Evolutionary conservation across 73 alveolate species (phyloP).

Genomic region (Tetrahymena borealis): DNA sequence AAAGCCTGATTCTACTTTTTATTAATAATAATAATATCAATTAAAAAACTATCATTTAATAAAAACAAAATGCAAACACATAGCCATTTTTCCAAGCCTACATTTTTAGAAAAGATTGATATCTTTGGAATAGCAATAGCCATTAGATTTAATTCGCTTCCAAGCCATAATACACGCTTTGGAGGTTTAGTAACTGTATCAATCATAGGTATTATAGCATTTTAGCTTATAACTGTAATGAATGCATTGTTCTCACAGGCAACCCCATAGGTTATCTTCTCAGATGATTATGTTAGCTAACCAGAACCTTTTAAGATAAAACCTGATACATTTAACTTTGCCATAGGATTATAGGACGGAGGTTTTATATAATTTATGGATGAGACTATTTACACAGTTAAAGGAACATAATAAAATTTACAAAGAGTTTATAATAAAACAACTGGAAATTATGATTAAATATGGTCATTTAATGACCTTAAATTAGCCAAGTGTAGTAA

Average conservation of each 20-base stretch:
- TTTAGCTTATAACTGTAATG: not conserved
- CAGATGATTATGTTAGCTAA: not conserved
- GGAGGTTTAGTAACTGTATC: not conserved
- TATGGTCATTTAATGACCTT: not conserved
- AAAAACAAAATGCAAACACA: not conserved
- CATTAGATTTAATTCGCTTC: not conserved
- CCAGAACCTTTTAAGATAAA: not conserved
- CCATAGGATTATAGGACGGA: not conserved
- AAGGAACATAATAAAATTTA: not conserved
- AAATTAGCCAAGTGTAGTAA: not conserved
- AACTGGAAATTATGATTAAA: not conserved
- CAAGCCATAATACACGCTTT: not conserved
- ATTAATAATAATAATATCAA: not conserved
- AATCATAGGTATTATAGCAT: not conserved
- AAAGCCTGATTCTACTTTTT: not conserved
- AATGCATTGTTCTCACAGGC: not conserved
- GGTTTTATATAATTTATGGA: not conserved
- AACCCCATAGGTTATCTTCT: not conserved
- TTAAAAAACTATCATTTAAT: not conserved
- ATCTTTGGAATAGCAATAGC: not conserved
- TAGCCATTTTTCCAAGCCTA: not conserved
- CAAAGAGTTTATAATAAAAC: not conserved
- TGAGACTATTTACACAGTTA: not conserved
- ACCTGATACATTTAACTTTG: not conserved
- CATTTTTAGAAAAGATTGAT: not conserved